A percentile compares a stretch with the other conserved stretches of the same genome.
Evolutionary conservation across 805 yeast genomes (phyloP).

Genomic region (Candida maesae): DNA sequence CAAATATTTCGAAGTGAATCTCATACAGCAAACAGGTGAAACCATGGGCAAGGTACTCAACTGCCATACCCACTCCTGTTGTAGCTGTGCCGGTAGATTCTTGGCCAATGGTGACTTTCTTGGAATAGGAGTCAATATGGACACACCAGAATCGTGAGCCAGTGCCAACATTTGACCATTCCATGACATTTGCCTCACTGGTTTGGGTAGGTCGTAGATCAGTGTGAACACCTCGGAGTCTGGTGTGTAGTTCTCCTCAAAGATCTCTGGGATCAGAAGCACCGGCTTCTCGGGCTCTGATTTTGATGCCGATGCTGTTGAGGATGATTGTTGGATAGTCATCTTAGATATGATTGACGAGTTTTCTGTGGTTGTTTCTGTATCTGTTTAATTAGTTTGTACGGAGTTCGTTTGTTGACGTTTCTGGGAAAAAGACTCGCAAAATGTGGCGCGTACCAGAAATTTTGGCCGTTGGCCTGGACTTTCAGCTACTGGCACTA

Average conservation of each 20-base stretch:
- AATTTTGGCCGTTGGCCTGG: no score
- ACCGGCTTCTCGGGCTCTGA: conserved; percentile 16
- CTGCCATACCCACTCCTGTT: conserved; percentile 27
- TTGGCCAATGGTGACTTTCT: conserved; percentile 20
- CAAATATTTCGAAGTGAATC: conserved; percentile 23
- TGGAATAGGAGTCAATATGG: conserved; percentile 25
- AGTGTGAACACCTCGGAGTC: conserved; percentile 23
- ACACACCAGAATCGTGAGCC: conserved; percentile 22
- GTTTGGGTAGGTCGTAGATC: conserved; percentile 21
- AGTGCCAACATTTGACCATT: conserved; percentile 21
- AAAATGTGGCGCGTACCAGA: no score
- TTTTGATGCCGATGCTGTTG: no score
- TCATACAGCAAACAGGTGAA: conserved; percentile 15
- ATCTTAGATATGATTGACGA: neutral
- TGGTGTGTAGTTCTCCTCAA: conserved; percentile 14
- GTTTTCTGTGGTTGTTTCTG: no score
- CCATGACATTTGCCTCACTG: conserved; percentile 22
- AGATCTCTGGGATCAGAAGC: conserved; percentile 23
- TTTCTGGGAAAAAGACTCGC: no score
- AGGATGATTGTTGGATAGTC: no score
- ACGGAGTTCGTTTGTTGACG: no score
- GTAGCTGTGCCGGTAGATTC: conserved; percentile 21
- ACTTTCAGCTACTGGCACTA: no score
- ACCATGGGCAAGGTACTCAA: conserved; percentile 9
- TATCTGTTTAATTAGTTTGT: no score